Conservation (phyloP, 805 yeast genomes). For the Ogataea methylovora region DNA sequence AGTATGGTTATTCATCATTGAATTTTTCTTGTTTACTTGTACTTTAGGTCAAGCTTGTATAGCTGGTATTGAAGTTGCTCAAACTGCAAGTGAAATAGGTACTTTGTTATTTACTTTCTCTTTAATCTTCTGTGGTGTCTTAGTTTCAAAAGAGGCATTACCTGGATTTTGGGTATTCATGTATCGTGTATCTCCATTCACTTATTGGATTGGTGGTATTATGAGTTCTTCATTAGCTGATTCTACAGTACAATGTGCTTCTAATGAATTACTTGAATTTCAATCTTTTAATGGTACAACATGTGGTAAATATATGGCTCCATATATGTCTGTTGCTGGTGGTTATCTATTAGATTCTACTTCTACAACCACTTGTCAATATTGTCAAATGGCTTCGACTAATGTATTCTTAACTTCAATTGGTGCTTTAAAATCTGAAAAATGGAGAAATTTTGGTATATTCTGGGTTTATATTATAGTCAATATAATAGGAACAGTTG, state of each 20-base stretch:
- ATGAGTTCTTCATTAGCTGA: slow-evolving; percentile 32
- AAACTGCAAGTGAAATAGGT: slow-evolving; percentile 61
- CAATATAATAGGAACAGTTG: not conserved
- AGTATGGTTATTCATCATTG: slow-evolving; percentile 30
- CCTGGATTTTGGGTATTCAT: slow-evolving; percentile 43
- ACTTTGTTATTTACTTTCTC: slow-evolving; percentile 30
- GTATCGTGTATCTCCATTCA: slow-evolving; percentile 37
- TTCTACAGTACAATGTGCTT: slow-evolving; percentile 29
- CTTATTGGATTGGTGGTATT: slow-evolving; percentile 38
- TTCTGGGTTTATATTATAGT: slow-evolving; percentile 6
- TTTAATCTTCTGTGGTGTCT: slow-evolving; percentile 31
- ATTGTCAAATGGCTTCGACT: slow-evolving; percentile 13
- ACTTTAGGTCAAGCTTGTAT: slow-evolving; percentile 52
- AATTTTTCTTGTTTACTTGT: slow-evolving; percentile 47
- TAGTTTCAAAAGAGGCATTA: slow-evolving; percentile 34
- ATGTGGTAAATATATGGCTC: slow-evolving; percentile 37
- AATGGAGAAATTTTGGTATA: slow-evolving; percentile 23
- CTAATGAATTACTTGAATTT: slow-evolving; percentile 28
- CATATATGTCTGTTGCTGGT: slow-evolving; percentile 26
- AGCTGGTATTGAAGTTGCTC: slow-evolving; percentile 55
- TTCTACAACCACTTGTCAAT: slow-evolving; percentile 11
- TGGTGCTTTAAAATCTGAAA: slow-evolving; percentile 8
- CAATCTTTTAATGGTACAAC: slow-evolving; percentile 41
- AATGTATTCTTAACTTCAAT: slow-evolving; percentile 13
- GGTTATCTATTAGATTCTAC: slow-evolving; percentile 39